Base-by-base conservation (phyloP, 352 stramenopile species). In the Phytophthora crassamura region DNA sequence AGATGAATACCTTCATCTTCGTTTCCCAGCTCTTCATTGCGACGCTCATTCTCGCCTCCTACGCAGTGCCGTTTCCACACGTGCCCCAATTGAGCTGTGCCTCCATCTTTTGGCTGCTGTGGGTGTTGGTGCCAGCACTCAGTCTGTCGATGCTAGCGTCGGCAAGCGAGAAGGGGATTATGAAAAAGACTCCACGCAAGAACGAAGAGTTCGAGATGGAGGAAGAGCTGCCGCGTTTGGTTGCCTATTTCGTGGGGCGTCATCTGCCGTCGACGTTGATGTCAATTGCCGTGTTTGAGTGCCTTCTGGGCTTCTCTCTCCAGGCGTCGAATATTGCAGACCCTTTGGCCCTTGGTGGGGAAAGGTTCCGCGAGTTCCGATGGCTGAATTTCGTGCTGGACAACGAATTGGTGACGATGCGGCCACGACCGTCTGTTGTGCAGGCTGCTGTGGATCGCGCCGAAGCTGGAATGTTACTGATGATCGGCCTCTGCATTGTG, bases 181-280 rank as follows among this genome's bases (percentile, higher is more conserved):
- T 96, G 88, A 93, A 91, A 66, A 82, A 83, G 22, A 96, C 88
- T 4, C 88, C 88, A 49, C 81, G 79, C 55, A 96, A 96, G 71
- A 96, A 96, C 60, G 86, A 94, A 63, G 64, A 79, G 14, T 70
- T 89, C 11, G 82, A 86, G 25, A 71, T 88, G 30, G 41, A 77
- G 7, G 83, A 90, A 28, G 79, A 93, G 48, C 59, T 91, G 2
- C 69, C 82, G 14, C 73, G 85, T 1, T 68, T 94, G 36, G 39
- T 78, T 0, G 65, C 56, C 12, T 95, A 95, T 49, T 94, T 94
- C 67, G 45, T 90, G n/a, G 50, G 79, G 9, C 80, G 87, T 7
- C 85, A 93, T 59, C 60, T 94, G 10, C 85, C 87, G 33, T 89
- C 87, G 0, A 76, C 74, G 8, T 38, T 94, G 7, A 30, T 84